These are phyloP conservation scores for Calonectria fujianensis DNA, from an alignment of 2,329 filamentous ascomycete species.

Conservation along the genomic window DNA sequence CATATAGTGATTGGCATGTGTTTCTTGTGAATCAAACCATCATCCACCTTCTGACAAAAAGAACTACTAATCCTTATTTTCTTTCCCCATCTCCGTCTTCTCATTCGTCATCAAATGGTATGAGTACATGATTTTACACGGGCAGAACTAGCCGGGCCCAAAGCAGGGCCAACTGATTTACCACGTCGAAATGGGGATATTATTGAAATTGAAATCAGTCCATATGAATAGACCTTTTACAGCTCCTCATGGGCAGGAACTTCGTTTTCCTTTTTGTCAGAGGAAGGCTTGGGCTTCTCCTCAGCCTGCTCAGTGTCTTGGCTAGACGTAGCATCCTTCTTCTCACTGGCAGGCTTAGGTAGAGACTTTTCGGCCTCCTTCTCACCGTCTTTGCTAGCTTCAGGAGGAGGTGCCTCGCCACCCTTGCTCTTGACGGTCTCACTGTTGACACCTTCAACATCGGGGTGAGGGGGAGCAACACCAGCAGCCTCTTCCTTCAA, in stretches of 20 bases:
- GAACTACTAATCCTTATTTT: conserved; percentile 40
- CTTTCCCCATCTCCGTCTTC: conserved; percentile 41
- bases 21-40: conserved; percentile 31
- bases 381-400: conserved; percentile 75
- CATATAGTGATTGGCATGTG: conserved; percentile 42
- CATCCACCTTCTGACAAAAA: conserved; percentile 27
- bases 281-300: conserved; percentile 77
- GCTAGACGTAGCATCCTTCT: conserved; percentile 72
- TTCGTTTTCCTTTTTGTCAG: conserved; percentile 74
- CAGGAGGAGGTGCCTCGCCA: conserved; percentile 62
- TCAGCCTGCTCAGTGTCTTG: conserved; percentile 58
- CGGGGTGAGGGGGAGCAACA: conserved; percentile 76
- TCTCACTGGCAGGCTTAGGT: conserved; percentile 79
- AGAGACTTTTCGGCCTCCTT: conserved; percentile 73
- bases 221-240: conserved; percentile 3
- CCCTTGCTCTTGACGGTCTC: conserved; percentile 70
- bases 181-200: conserved; percentile 24
- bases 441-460: conserved; percentile 76
- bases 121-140: conserved; percentile 55
- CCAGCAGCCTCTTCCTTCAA: conserved; percentile 60
- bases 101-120: conserved; percentile 53
- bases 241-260: conserved; percentile 57
- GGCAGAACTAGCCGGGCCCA: conserved; percentile 24
- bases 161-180: background rate
- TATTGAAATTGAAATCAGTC: conserved; percentile 1